Percentiles rank a stretch among this genome's conserved stretches.
These are phyloP conservation scores for Mycena albidolilacea DNA, from an alignment of 768 basidiomycete species.

Conservation along the genomic window DNA sequence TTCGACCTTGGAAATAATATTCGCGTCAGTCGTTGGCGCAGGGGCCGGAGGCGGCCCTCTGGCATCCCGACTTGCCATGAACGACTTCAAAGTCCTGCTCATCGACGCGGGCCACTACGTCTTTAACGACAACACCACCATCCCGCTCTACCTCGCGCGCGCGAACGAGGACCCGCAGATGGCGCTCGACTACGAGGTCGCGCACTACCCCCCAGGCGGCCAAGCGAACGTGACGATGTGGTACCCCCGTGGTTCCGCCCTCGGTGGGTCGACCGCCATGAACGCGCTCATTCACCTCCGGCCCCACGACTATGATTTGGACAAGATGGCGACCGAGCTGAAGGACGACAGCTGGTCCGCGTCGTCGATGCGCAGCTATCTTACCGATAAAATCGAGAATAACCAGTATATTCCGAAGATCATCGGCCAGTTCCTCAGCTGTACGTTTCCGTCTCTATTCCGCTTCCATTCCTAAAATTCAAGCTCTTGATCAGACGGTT, in stretches of 20 bases:
- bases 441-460: conserved; percentile 8
- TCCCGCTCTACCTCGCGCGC: conserved; percentile 30
- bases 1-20: conserved; percentile 6
- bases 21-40: conserved; percentile 24
- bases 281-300: conserved; percentile 35
- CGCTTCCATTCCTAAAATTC: background rate
- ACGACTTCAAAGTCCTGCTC: conserved; percentile 29
- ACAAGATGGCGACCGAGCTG: conserved; percentile 27
- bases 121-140: conserved; percentile 30
- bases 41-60: conserved; percentile 34
- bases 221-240: conserved; percentile 34
- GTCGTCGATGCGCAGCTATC: conserved; percentile 27
- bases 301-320: conserved; percentile 29
- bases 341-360: conserved; percentile 27
- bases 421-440: conserved; percentile 25
- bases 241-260: conserved; percentile 30
- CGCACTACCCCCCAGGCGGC: conserved; percentile 25
- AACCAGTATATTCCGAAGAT: conserved; percentile 26
- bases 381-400: conserved; percentile 31
- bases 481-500: conserved; percentile 17
- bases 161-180: conserved; percentile 32
- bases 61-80: conserved; percentile 27
- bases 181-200: conserved; percentile 32
- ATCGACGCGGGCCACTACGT: conserved; percentile 35
- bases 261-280: conserved; percentile 35